Percentiles rank a stretch among this genome's conserved stretches.
These are phyloP conservation scores for Alternaria dauci DNA, from an alignment of 2,329 filamentous ascomycete species.

Conservation along the genomic window DNA sequence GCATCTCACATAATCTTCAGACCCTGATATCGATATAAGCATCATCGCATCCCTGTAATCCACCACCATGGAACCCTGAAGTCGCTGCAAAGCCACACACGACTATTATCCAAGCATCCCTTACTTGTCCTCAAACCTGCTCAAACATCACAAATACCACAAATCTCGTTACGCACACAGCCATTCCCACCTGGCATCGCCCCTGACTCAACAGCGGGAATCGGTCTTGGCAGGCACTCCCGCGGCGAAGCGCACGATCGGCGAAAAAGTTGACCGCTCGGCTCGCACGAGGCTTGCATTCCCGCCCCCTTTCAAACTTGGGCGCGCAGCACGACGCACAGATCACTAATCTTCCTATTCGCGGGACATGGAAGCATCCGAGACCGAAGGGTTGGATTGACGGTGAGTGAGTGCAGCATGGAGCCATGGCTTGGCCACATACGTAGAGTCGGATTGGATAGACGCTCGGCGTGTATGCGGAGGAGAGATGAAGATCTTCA, in stretches of 20 bases:
- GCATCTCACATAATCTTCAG: neutral
- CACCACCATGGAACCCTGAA: neutral
- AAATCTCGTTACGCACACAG: neutral
- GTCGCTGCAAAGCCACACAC: neutral
- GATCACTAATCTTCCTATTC: neutral
- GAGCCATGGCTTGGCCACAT: neutral
- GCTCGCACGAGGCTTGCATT: constrained; percentile 6
- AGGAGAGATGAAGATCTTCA: neutral
- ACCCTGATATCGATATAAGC: neutral
- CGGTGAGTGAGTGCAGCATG: neutral
- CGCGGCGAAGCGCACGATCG: constrained; percentile 9
- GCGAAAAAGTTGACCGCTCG: constrained; percentile 9
- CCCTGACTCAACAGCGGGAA: neutral
- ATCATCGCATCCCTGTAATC: neutral
- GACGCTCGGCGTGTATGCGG: neutral
- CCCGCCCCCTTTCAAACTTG: constrained; percentile 13
- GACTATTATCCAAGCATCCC: neutral
- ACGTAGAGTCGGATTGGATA: neutral
- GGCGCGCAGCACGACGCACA: neutral
- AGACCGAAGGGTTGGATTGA: constrained; percentile 1
- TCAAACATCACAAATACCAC: neutral
- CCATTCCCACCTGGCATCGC: neutral
- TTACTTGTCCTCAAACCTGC: neutral
- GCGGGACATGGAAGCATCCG: constrained; percentile 3
- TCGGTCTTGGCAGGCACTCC: constrained; percentile 26